Percentiles rank a stretch among this genome's conserved stretches.
These are phyloP conservation scores for Penicillium waksmanii DNA, from an alignment of 495 filamentous ascomycete genomes.

Conservation along the genomic window DNA sequence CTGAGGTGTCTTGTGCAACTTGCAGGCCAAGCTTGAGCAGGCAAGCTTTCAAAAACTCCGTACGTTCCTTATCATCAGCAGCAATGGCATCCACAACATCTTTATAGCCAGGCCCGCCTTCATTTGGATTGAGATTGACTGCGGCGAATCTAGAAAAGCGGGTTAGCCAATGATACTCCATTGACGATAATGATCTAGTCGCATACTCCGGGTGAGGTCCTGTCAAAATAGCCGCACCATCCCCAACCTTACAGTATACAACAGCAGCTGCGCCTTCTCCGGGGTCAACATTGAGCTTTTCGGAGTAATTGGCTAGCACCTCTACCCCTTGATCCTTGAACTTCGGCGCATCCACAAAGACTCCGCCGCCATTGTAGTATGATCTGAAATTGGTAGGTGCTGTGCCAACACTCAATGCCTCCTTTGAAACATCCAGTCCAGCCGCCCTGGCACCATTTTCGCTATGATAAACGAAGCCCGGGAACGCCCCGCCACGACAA, in stretches of 20 bases:
- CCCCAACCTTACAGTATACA: conserved; percentile 84
- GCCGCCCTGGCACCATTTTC: conserved; percentile 82
- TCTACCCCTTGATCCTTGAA: conserved; percentile 68
- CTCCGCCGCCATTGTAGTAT: conserved; percentile 95
- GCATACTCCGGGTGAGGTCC: conserved; percentile 94
- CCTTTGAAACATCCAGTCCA: conserved; percentile 66
- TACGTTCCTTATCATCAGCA: conserved; percentile 71
- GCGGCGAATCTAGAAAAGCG: conserved; percentile 71
- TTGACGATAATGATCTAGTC: background rate
- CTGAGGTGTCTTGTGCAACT: conserved; percentile 67
- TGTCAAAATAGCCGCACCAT: conserved; percentile 79
- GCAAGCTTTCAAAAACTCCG: conserved; percentile 79
- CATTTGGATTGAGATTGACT: conserved; percentile 68
- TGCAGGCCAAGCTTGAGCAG: conserved; percentile 81
- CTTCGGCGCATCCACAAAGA: conserved; percentile 82
- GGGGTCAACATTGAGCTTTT: conserved; percentile 74
- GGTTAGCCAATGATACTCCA: conserved; percentile 12
- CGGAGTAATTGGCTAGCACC: conserved; percentile 79
- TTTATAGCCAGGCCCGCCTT: conserved; percentile 65
- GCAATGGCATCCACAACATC: conserved; percentile 68
- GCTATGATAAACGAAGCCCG: conserved; percentile 88
- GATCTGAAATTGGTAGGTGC: conserved; percentile 68
- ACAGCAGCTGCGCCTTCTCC: conserved; percentile 75
- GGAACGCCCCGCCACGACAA: conserved; percentile 85
- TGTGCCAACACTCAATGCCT: conserved; percentile 53